Evolutionary conservation across 371 early-diverging fungal genomes (phyloP).

Genomic region (Lichtheimia ramosa): DNA sequence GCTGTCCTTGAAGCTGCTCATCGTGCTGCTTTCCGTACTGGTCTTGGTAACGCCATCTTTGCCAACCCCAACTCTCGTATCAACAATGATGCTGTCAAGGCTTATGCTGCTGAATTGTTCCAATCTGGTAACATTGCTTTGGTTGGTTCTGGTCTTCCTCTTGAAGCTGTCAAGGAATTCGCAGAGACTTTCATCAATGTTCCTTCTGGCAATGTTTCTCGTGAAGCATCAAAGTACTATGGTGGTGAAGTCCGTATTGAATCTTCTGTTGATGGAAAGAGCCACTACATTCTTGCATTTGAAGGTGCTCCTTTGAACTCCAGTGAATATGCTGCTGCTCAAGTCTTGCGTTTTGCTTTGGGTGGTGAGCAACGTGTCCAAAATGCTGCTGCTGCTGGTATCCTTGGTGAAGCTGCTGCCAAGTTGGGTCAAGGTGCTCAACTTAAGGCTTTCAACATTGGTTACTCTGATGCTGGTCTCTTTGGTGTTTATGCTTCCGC

Average conservation of each 20-base stretch:
- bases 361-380: slow-evolving; percentile 78
- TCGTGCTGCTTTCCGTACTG: slow-evolving; percentile 89
- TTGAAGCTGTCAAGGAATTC: slow-evolving; percentile 63
- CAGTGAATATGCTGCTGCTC: slow-evolving; percentile 70
- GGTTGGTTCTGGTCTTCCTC: slow-evolving; percentile 85
- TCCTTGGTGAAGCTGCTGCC: slow-evolving; percentile 70
- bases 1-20: slow-evolving; percentile 82
- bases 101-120: slow-evolving; percentile 74
- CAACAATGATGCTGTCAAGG: slow-evolving; percentile 62
- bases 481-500: slow-evolving; percentile 83
- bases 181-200: slow-evolving; percentile 60
- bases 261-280: slow-evolving; percentile 29
- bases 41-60: slow-evolving; percentile 94
- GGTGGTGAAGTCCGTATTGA: slow-evolving; percentile 88
- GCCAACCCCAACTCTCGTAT: slow-evolving; percentile 66
- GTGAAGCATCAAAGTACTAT: slow-evolving; percentile 64
- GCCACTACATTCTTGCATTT: slow-evolving; percentile 83
- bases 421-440: slow-evolving; percentile 52
- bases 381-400: slow-evolving; percentile 73
- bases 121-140: slow-evolving; percentile 76
- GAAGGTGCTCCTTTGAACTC: slow-evolving; percentile 68
- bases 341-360: slow-evolving; percentile 80
- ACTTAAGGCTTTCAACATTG: slow-evolving; percentile 79
- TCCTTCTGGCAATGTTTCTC: slow-evolving; percentile 46
- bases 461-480: slow-evolving; percentile 93